phyloP scores from a whole-genome alignment of 768 basidiomycete genomes.

The Boletus reticuloceps region DNA sequence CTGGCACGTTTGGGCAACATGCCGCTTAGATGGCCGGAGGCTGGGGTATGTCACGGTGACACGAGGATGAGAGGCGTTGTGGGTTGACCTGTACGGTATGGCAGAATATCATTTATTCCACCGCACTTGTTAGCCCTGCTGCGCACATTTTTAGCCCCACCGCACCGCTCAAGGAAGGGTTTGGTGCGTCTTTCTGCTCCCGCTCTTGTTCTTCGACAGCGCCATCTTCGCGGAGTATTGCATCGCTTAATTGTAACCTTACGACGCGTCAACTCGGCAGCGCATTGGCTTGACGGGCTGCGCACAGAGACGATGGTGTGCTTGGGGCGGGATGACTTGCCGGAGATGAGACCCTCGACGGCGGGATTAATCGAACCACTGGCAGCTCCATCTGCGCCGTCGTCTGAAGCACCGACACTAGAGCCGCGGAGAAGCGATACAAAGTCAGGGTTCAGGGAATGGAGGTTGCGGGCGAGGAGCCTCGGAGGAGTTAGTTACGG shows the following conservation, averaged over 20 bases:
- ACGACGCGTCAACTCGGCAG: slow-evolving; percentile 81
- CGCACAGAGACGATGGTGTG: slow-evolving; percentile 89
- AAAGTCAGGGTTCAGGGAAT: slow-evolving; percentile 90
- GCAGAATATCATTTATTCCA: too few relatives aligned
- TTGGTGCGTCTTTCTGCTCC: slow-evolving; percentile 39
- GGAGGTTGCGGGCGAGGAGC: slow-evolving; percentile 87
- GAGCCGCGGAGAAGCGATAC: slow-evolving; percentile 82
- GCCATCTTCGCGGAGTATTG: slow-evolving; percentile 32
- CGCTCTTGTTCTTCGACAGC: slow-evolving; percentile 46
- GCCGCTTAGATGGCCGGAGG: slow-evolving; percentile 77
- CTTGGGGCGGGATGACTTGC: slow-evolving; percentile 85
- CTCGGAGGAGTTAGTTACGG: slow-evolving; percentile 80
- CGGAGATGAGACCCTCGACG: slow-evolving; percentile 85
- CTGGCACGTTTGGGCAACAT: slow-evolving; percentile 95
- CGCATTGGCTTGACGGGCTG: slow-evolving; percentile 94
- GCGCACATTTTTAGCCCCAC: too few relatives aligned
- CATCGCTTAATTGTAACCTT: slow-evolving; percentile 64
- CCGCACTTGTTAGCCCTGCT: too few relatives aligned
- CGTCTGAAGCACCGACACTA: slow-evolving; percentile 30
- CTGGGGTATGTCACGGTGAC: too few relatives aligned
- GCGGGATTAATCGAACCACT: slow-evolving; percentile 60
- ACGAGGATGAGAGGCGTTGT: too few relatives aligned
- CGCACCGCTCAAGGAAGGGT: slow-evolving; percentile 14
- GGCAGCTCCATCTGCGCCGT: slow-evolving; percentile 72
- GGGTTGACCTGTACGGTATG: too few relatives aligned